Percentiles rank a stretch among this genome's conserved stretches.
phyloP scores from a whole-genome alignment of 306 rosid species.

The Delonix regia region DNA sequence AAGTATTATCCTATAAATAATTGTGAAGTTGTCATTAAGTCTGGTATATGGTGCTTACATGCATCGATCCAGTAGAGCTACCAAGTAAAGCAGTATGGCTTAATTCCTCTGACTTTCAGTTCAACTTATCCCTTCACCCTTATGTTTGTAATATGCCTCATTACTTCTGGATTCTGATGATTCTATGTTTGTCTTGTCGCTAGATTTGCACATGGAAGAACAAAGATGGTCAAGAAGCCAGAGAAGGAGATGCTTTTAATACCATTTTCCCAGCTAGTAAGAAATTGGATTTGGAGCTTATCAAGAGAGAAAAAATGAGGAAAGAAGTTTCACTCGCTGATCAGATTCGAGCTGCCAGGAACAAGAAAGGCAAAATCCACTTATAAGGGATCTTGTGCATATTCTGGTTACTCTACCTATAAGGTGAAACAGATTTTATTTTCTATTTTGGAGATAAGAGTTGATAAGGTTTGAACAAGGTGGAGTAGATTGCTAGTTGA shows the following conservation, averaged over 20 bases:
- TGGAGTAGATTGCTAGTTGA: neutral
- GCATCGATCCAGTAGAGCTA: neutral
- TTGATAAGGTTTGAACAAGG: conserved; percentile 27
- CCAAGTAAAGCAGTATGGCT: neutral
- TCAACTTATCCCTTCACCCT: neutral
- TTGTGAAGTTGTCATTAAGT: neutral
- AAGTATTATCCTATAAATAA: neutral
- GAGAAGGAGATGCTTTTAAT: conserved; percentile 38
- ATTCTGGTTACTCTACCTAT: conserved; percentile 21
- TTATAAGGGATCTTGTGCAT: conserved; percentile 29
- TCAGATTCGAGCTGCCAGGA: conserved; percentile 75
- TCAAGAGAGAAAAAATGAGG: conserved; percentile 59
- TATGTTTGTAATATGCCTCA: neutral
- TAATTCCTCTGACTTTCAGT: neutral
- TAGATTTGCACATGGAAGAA: conserved; percentile 55
- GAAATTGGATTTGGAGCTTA: conserved; percentile 70
- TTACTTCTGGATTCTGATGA: conserved; percentile 7
- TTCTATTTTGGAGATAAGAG: conserved; percentile 33
- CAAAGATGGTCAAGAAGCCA: conserved; percentile 33
- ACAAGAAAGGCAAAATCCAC: conserved; percentile 47
- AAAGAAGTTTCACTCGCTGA: conserved; percentile 72
- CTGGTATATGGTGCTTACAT: neutral
- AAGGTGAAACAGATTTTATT: conserved; percentile 16
- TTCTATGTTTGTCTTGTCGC: conserved; percentile 31
- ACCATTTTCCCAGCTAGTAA: conserved; percentile 46